Base-by-base conservation (phyloP, 2,329 filamentous ascomycete species). In the Juglanconis oblonga region DNA sequence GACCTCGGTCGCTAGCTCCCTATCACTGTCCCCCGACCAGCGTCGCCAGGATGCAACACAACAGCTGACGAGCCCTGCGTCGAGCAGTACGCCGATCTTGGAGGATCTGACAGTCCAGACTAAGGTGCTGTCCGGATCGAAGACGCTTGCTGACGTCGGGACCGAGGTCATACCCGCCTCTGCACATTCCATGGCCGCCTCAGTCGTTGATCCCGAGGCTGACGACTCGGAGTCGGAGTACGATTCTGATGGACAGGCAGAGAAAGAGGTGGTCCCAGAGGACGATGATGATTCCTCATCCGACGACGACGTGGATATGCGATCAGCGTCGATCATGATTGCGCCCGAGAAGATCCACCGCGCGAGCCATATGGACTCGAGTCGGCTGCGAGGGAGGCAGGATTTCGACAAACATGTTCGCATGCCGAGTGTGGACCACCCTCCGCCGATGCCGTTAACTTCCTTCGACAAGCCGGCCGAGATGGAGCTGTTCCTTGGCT, bases 401-500 rank as follows among this genome's bases (percentile, higher is more conserved):
- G 58, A 61, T 36, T 50, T 60, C 13, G 52, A 61, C 14, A 63
- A 66, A 38, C 58, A 64, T 10, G 66, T 65, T 57, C 69, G 66
- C 51, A 58, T 60, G 52, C 64, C 66, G n/a, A 68, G 67, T 57
- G 44, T 52, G 11, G 45, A 66, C 57, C 14, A 50, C 5, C 45
- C 36, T 8, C 54, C 54, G n/a, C 55, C 55, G 3, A 57, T 57
- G 55, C 55, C 55, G 13, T 32, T 48, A 24, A 35, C 10, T 11
- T 57, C 55, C 5, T 57, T 50, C 55, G 61, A 66, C 42, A 61
- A 61, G 58, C 50, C 69, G 49, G 64, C 66, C 52, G 70, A 75
- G 47, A 69, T 73, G 17, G 77, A 80, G 62, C 68, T 74, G 52
- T 70, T 78, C 11, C 67, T 81, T 2, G 72, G 69, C 38, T 72